Evolutionary conservation across 2,329 filamentous ascomycete genomes (phyloP), one percentile per base, ranked within the genome.

Genomic region (Paraphaeosphaeria minitans): DNA sequence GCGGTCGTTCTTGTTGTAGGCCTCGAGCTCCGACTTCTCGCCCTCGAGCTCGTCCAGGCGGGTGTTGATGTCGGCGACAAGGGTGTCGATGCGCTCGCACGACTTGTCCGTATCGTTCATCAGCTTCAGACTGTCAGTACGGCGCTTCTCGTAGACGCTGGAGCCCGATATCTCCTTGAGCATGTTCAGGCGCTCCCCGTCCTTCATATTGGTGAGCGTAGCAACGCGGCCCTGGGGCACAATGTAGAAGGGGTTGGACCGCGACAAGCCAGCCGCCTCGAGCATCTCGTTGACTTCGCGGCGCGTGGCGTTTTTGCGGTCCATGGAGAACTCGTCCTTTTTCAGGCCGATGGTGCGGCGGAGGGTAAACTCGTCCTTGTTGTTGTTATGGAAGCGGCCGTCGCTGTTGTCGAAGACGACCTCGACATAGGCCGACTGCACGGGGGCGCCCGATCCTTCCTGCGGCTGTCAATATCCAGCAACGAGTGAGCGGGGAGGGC

Each of bases 381-480:
- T 97, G 41, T 93, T 97, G 37, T 93, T 97, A 35, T 93, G 93
- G 72, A 99, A 98, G 69, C 95, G 91, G 69, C 96, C 92, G 75
- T 99, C 94, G 69, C 87, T 91, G 75, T 99, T 99, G 84, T 99
- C 95, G 78, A 99, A 99, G 66, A 97, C 96, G 71, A 99, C 92
- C 79, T 99, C 95, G 59, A 99, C 96, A 71, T 98, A 99, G n/a
- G 95, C 96, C 49, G 93, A 97, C 92, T 97, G 97, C 71, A 99
- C 94, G 16, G 95, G 95, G 3, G 94, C 97, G 37, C 95, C 96
- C 4, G 95, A 96, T 42, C 96, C 96, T 83, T 99, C 96, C 82
- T 85, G 66, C 53, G 60, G 24, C 45, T 7, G 53, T 59, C 56
- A 69, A 81, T 56, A 80, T 71, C 4, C 21, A 8, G 35, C 13